phyloP scores from a whole-genome alignment of 1,139 yeast species.

The Blastobotrys aristatus region DNA sequence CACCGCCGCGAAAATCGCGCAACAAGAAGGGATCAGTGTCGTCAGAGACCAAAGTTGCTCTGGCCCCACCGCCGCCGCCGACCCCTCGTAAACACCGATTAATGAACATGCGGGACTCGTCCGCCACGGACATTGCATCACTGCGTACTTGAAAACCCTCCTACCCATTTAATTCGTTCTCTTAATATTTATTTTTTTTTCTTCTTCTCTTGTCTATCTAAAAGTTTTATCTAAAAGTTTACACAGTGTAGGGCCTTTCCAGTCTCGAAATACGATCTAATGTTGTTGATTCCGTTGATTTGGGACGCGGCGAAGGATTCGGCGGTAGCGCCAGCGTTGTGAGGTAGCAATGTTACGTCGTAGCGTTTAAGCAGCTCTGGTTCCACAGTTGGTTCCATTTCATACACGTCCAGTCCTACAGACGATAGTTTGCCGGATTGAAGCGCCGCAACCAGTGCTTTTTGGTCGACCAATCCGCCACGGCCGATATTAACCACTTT shows the following conservation, averaged over 20 bases:
- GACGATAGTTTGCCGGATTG: slow-evolving; percentile 60
- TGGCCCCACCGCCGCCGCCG: slow-evolving; percentile 9
- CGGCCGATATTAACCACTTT: slow-evolving; percentile 76
- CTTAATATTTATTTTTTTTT: background rate
- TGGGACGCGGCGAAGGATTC: slow-evolving; percentile 44
- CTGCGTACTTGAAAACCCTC: too few species aligned
- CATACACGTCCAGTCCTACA: slow-evolving; percentile 80
- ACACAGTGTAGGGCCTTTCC: slow-evolving; percentile 4
- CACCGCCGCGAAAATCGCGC: slow-evolving; percentile 6
- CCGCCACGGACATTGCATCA: slow-evolving; percentile 20
- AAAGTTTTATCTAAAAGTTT: background rate
- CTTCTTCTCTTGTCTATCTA: background rate
- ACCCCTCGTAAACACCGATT: slow-evolving; percentile 10
- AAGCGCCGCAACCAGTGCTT: slow-evolving; percentile 63
- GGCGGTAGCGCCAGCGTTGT: slow-evolving; percentile 66
- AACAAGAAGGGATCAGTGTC: background rate
- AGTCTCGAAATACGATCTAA: slow-evolving; percentile 22
- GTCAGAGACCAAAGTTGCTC: background rate
- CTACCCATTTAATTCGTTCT: background rate
- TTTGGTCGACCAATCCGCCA: slow-evolving; percentile 69
- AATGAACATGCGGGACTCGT: slow-evolving; percentile 16
- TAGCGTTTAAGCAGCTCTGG: slow-evolving; percentile 50
- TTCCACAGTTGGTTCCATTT: slow-evolving; percentile 58
- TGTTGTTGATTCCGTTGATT: slow-evolving; percentile 43
- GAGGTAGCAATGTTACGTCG: slow-evolving; percentile 74